phyloP scores from a whole-genome alignment of 352 stramenopile genomes.

The Pythium sp. region DNA sequence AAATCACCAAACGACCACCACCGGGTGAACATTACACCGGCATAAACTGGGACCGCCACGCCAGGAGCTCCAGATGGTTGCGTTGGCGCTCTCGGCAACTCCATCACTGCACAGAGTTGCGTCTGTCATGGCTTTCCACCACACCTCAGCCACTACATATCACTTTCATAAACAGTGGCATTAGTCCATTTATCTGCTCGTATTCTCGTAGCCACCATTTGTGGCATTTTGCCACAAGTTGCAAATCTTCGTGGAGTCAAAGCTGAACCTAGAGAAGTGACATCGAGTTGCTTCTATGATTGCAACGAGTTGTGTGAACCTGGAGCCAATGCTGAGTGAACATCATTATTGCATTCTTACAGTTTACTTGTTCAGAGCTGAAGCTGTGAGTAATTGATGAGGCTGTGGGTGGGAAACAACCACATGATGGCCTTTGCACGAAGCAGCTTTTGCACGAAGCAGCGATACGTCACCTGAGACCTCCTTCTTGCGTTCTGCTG shows the following conservation, averaged over 20 bases:
- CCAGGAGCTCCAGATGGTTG: neutral
- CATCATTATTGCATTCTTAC: neutral
- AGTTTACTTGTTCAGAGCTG: neutral
- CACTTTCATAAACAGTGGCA: neutral
- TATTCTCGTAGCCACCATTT: neutral
- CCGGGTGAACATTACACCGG: neutral
- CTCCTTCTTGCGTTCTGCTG: neutral
- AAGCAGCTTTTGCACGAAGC: neutral
- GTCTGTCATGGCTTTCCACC: neutral
- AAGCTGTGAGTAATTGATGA: neutral
- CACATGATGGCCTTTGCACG: no score
- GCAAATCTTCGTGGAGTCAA: neutral
- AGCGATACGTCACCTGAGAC: neutral
- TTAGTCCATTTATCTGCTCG: neutral
- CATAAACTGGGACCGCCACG: neutral
- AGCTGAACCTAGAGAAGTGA: neutral
- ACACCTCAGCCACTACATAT: neutral
- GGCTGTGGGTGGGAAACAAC: neutral
- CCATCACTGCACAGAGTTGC: neutral
- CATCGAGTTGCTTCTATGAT: neutral
- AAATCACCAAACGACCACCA: neutral
- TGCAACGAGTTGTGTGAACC: neutral
- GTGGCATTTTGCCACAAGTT: no score
- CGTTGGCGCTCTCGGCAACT: neutral
- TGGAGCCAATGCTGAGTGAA: no score